Percentiles rank a stretch among this genome's conserved stretches.
Conservation (phyloP, 306 rosid genomes). For the Citrullus amarus region DNA sequence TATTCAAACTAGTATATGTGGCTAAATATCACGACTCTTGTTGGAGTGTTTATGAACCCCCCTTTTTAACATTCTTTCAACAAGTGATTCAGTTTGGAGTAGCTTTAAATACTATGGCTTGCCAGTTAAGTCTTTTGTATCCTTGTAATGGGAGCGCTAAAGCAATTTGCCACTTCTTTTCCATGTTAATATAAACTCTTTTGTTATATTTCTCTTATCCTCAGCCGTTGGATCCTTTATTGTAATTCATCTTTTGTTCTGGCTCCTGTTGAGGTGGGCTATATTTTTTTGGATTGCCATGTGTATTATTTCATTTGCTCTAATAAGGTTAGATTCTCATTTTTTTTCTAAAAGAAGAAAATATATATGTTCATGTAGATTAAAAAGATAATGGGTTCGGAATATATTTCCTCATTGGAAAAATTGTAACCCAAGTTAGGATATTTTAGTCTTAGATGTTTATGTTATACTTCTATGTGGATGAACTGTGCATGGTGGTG, state of each 20-base stretch:
- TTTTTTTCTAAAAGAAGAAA: not conserved
- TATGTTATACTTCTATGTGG: not conserved
- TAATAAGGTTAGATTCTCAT: not conserved
- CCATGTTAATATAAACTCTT: not conserved
- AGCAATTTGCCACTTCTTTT: not conserved
- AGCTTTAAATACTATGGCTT: not conserved
- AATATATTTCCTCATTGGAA: not conserved
- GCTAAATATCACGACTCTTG: not conserved
- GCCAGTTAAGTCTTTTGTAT: not conserved
- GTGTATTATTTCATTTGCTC: not conserved
- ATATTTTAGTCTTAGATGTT: not conserved
- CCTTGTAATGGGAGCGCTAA: not conserved
- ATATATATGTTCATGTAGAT: not conserved
- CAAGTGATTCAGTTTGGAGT: not conserved
- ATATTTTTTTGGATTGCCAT: not conserved
- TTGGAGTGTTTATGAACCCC: not conserved
- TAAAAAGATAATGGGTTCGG: not conserved
- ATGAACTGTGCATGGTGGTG: not conserved
- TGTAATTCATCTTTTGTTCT: not conserved
- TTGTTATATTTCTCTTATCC: not conserved
- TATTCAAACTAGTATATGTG: not conserved
- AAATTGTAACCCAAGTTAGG: not conserved
- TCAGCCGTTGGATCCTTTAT: not conserved
- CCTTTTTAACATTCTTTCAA: not conserved
- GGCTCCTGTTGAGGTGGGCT: not conserved